Evolutionary conservation across 495 filamentous ascomycete species (phyloP).

Genomic region (Neurospora tetrasperma): DNA sequence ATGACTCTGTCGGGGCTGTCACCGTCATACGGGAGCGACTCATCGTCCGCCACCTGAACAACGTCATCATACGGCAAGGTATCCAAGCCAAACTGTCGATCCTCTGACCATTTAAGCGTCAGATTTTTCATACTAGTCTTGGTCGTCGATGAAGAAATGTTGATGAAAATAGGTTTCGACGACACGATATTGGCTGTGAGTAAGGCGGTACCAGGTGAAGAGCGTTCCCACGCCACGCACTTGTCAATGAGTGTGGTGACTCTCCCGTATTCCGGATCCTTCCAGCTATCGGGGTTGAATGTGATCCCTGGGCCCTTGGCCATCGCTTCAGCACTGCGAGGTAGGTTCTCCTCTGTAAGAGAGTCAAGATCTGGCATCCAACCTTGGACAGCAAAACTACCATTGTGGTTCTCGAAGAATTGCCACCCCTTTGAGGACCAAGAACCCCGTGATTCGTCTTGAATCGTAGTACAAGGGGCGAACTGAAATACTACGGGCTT

Average conservation of each 20-base stretch:
- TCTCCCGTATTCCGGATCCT: constrained; percentile 27
- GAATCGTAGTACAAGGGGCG: constrained; percentile 6
- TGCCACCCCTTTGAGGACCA: constrained; percentile 12
- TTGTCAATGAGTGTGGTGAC: constrained; percentile 26
- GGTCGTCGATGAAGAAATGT: constrained; percentile 18
- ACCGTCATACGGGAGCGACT: neutral
- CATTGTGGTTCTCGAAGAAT: constrained; percentile 21
- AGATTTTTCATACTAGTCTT: constrained; percentile 14
- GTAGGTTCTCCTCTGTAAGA: constrained; percentile 25
- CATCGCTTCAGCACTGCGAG: constrained; percentile 25
- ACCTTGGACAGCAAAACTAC: constrained; percentile 22
- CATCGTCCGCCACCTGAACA: constrained; percentile 15
- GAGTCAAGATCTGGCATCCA: constrained; percentile 22
- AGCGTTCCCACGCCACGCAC: constrained; percentile 34
- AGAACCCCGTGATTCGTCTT: constrained; percentile 7
- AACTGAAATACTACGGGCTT: constrained; percentile 6
- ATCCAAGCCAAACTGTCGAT: constrained; percentile 27
- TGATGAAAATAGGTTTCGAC: constrained; percentile 26
- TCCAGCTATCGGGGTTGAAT: constrained; percentile 20
- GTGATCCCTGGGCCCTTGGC: constrained; percentile 5
- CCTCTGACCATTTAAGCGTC: constrained; percentile 23
- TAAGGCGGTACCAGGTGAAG: constrained; percentile 15
- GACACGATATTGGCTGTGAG: constrained; percentile 18
- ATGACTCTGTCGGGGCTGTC: neutral
- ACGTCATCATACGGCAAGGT: constrained; percentile 34